Conservation (phyloP, 2,329 filamentous ascomycete genomes). For the Colletotrichum eremochloae region DNA sequence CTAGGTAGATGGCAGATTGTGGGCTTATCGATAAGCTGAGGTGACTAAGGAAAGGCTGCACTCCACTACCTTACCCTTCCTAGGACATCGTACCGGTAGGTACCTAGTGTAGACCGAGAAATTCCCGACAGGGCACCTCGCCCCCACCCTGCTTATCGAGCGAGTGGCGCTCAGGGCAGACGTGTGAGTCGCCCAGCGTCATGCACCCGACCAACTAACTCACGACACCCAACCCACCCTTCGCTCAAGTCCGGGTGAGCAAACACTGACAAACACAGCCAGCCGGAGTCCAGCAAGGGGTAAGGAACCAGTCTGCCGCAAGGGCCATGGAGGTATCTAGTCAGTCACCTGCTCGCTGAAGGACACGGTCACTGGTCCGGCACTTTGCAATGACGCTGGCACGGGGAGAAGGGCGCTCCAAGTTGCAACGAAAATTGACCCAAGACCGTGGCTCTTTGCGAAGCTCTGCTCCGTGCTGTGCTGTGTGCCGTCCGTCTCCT, state of each 20-base stretch:
- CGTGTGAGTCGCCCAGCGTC: conserved; percentile 21
- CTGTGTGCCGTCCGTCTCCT: conserved; percentile 7
- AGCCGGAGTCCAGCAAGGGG: not conserved
- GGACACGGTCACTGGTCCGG: conserved; percentile 15
- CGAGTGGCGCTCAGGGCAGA: conserved; percentile 36
- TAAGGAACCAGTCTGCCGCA: conserved; percentile 1
- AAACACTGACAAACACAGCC: not conserved
- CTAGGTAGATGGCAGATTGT: no score
- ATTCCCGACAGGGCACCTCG: not conserved
- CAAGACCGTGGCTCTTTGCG: not conserved
- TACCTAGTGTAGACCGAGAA: not conserved
- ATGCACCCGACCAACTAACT: conserved; percentile 4
- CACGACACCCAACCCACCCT: not conserved
- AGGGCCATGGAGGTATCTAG: not conserved
- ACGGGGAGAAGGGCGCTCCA: not conserved
- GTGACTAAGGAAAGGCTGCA: conserved; percentile 6
- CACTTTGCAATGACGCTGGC: conserved; percentile 27
- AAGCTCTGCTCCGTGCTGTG: conserved; percentile 1
- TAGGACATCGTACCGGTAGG: no score
- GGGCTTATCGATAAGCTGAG: conserved; percentile 22
- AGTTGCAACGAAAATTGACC: not conserved
- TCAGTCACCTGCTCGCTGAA: conserved; percentile 29
- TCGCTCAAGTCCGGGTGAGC: conserved; percentile 3
- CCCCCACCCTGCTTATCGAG: conserved; percentile 15
- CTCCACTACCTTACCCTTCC: no score